Evolutionary conservation across 1,284 basidiomycete genomes (phyloP), one percentile per base, ranked within the genome.

Genomic region (Schizophyllum commune): DNA sequence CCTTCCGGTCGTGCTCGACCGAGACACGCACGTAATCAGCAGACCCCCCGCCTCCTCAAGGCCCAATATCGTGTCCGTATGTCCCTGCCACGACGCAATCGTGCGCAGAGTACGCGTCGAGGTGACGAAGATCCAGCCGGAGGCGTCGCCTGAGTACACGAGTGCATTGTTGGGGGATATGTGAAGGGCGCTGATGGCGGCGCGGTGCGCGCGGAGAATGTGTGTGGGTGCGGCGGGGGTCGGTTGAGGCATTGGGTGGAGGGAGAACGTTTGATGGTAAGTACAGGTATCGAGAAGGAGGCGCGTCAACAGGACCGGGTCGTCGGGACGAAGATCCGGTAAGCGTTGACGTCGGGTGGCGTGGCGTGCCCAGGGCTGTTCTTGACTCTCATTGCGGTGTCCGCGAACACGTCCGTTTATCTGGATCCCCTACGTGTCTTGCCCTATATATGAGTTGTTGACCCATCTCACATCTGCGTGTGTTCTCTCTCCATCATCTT

Each of bases 61-160:
- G 0, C 89, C 89, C 8, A 96, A 77, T 15, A 96, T 71, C 1
- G 86, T 81, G 53, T 90, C 88, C 1, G 79, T 76, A 71, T 97
- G 94, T 0, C 93, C 88, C 58, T 78, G 77, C 94, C 94, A 97
- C 11, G 79, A 75, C 1, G 84, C 78, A 15, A 91, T 75, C 0
- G 91, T 77, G 19, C 94, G 82, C 20, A 94, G 76, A 0, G 85
- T 83, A 22, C 81, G 75, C 1, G 93, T 86, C 34, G 89, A 90
- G 0, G 88, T 90, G 58, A 91, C 74, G 7, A 86, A 79, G 32
- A 94, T 84, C 9, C 74, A 77, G 4, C 94, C 94, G 15, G 84
- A 80, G 11, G 81, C 77, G 68, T 96, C 94, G 4, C 89, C 94
- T 1, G 92, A 88, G 71, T 92, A 92, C 4, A 96, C 76, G 15